Evolutionary conservation across 2,329 filamentous ascomycete species (phyloP), one percentile per base, ranked within the genome.

Genomic region (Exophiala spinifera): DNA sequence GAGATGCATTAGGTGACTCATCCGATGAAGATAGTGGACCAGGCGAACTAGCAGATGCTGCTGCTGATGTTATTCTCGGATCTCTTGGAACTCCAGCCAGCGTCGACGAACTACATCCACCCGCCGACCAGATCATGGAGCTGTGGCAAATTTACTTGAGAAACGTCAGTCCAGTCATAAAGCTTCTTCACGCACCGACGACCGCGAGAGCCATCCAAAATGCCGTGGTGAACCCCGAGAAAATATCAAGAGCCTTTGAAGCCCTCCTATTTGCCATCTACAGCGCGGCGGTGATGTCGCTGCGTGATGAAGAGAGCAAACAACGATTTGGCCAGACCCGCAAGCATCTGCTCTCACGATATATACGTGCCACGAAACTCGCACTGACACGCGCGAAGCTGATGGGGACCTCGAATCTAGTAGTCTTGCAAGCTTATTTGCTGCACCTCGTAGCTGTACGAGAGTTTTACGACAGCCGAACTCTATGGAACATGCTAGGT

Each of bases 401-500:
- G 39, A 55, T 65, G 42, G 51, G 51, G 15, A 65, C 56, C 10
- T 60, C 51, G 52, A 80, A 84, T 61, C 72, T 86, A 59, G 73
- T 78, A 15, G 78, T 79, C 3, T 68, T 86, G 13, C 83, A 86
- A 61, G 80, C 83, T 5, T 66, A 86, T 21, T 69, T 83, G 0
- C 70, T 85, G 19, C 84, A 83, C 59, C 65, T 84, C 66, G 67
- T 79, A 45, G 81, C 81, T 1, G 70, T 85, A 0, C 76, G 82
- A 49, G 79, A 80, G 31, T 77, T 79, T 4, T 82, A 82, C 62
- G 79, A 84, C 57, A 76, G 78, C 2, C 81, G 84, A 60, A 78
- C 79, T 1, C 74, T 79, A 3, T 85, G 82, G 80, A 77, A 84
- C 40, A 64, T 86, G 19, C 82, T 80, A 48, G 83, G 83, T 3